These are phyloP conservation scores for Aspergillus ibericus DNA, from an alignment of 2,329 filamentous ascomycete species.

Conservation along the genomic window DNA sequence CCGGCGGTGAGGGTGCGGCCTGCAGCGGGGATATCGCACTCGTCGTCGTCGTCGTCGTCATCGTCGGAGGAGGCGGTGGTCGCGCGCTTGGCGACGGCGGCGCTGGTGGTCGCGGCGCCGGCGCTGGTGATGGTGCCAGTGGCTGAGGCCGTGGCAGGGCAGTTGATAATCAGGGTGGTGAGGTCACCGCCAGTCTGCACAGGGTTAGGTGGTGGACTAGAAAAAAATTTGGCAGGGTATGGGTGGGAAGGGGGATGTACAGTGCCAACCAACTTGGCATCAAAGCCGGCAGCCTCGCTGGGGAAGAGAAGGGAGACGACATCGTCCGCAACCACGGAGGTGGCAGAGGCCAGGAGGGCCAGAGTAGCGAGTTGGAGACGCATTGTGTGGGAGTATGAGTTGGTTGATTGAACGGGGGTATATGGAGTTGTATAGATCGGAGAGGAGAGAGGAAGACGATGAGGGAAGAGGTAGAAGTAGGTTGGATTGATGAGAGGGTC, in stretches of 20 bases:
- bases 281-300: not conserved
- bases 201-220: not conserved
- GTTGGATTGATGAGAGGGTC: not conserved
- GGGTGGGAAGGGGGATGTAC: conserved; percentile 6
- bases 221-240: too few relatives aligned
- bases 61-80: conserved; percentile 10
- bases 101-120: conserved; percentile 16
- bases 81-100: conserved; percentile 7
- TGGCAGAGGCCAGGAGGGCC: conserved; percentile 27
- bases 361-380: conserved; percentile 18
- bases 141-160: not conserved
- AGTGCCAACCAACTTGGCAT: conserved; percentile 15
- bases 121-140: conserved; percentile 13
- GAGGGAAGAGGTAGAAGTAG: not conserved
- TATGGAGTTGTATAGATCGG: not conserved
- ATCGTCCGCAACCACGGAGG: conserved; percentile 22
- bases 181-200: not conserved
- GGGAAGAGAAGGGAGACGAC: conserved; percentile 7
- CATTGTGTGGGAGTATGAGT: conserved; percentile 7
- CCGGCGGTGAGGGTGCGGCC: not conserved
- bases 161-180: conserved; percentile 2
- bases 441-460: not conserved
- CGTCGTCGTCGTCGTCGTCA: not conserved
- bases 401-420: not conserved
- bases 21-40: not conserved